phyloP scores from a whole-genome alignment of 768 basidiomycete species.

The Serendipita sp. region DNA sequence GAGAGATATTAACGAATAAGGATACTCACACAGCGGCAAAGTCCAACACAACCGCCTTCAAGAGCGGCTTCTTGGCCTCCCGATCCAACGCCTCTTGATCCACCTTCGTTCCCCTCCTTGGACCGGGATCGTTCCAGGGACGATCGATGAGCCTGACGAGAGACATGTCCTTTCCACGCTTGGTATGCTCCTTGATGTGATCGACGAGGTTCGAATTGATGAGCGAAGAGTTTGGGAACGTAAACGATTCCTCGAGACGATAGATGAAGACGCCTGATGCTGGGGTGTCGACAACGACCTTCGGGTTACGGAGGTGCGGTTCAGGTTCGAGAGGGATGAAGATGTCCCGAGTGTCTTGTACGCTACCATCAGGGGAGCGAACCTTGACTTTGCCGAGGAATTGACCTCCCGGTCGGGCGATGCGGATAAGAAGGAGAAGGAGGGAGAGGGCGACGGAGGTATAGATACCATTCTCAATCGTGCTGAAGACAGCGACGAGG shows the following conservation, averaged over 20 bases:
- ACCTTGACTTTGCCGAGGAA: constrained; percentile 82
- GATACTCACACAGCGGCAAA: constrained; percentile 60
- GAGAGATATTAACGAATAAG: background rate
- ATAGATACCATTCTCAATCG: constrained; percentile 88
- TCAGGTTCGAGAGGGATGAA: constrained; percentile 56
- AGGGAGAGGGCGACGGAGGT: constrained; percentile 67
- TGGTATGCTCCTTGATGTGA: constrained; percentile 62
- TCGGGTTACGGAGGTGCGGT: constrained; percentile 39
- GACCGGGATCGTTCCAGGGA: constrained; percentile 90
- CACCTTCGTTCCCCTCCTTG: constrained; percentile 29
- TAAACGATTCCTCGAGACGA: constrained; percentile 78
- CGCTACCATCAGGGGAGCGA: constrained; percentile 21
- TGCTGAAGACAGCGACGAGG: constrained; percentile 79
- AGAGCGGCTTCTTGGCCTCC: constrained; percentile 40
- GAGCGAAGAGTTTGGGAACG: constrained; percentile 65
- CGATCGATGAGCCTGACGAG: constrained; percentile 53
- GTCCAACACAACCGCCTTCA: constrained; percentile 84
- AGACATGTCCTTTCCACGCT: constrained; percentile 59
- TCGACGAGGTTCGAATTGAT: constrained; percentile 62
- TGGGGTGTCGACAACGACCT: constrained; percentile 60
- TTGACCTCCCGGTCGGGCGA: constrained; percentile 75
- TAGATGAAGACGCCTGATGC: constrained; percentile 81
- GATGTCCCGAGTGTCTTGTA: constrained; percentile 46
- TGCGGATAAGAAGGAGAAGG: constrained; percentile 64
- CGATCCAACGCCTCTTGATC: constrained; percentile 37